Base-by-base conservation (phyloP, 768 basidiomycete species). In the Boletus subparvulus region DNA sequence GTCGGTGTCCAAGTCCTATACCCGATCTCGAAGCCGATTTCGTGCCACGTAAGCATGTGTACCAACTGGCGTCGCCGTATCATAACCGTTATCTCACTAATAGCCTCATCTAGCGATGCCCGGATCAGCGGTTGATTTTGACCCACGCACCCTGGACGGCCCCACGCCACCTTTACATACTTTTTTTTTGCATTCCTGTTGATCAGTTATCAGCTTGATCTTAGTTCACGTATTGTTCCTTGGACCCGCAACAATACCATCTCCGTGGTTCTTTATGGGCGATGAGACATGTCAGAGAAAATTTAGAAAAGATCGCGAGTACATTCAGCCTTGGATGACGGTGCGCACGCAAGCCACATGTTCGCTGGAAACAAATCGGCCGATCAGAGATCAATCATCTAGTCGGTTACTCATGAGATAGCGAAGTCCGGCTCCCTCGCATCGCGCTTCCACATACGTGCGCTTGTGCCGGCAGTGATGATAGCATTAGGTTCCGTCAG, bases 221-320 rank as follows among this genome's bases (percentile, higher is more conserved):
- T 28, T 50, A 37, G 39, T 30, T 32, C 19, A 11, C 19, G 2
- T 44, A 43, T 47, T 33, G 46, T 54, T 42, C 43, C 63, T 40
- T 64, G 60, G 59, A 65, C 64, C 65, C 54, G 68, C 65, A 43
- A 16, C 13, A 49, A 19, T 3, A 50, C 61, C 17, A 19, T 10
- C 13, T 12, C 19, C 36, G n/a, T 39, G 21, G 43, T 53, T 28
- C 11, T 57, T 57, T 59, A 50, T 53, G 57, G 55, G 17, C 33
- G 35, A 26, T 59, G 59, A 43, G 45, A 56, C 54, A 39, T 32
- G 36, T 45, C 49, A 50, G 26, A 44, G 9, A 39, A 28, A 6
- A 9, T 28, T 21, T 14, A 6, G 26, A 39, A 50, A 24, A n/a
- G 48, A 28, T 16, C 52, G 21, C n/a, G 17, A 47, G n/a, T 39